Percentiles rank a stretch among this genome's conserved stretches.
These are phyloP conservation scores for Penicillium olsonii DNA, from an alignment of 2,329 filamentous ascomycete genomes.

Conservation along the genomic window DNA sequence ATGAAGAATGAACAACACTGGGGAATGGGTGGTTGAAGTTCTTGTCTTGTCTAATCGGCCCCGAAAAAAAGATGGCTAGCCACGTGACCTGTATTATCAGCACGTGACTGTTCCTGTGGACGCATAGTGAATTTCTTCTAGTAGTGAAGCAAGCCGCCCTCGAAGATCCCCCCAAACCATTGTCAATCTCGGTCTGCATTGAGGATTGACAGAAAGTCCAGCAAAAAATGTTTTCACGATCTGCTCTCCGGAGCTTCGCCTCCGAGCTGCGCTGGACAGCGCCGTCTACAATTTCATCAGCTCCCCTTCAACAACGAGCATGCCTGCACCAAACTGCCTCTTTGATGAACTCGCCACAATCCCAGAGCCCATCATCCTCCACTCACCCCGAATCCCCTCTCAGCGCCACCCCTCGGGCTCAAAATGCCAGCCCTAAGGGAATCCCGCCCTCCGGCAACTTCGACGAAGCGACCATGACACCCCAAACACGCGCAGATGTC, in stretches of 20 bases:
- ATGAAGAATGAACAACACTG: conserved; percentile 19
- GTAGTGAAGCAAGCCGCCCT: conserved; percentile 15
- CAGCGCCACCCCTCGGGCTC: conserved; percentile 28
- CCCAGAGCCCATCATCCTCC: conserved; percentile 33
- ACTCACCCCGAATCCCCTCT: conserved; percentile 32
- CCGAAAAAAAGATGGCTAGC: conserved; percentile 27
- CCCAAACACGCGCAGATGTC: conserved; percentile 27
- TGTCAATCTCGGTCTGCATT: conserved; percentile 14
- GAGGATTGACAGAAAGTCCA: conserved; percentile 11
- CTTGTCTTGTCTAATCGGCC: conserved; percentile 27
- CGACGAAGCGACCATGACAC: conserved; percentile 18
- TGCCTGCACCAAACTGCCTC: conserved; percentile 44
- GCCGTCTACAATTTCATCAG: conserved; percentile 22
- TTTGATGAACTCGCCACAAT: conserved; percentile 22
- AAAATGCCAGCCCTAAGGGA: conserved; percentile 23
- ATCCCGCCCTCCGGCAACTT: conserved; percentile 8
- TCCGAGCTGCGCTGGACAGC: conserved; percentile 29
- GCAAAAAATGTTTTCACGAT: conserved; percentile 41
- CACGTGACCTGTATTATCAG: conserved; percentile 28
- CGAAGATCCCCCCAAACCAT: conserved; percentile 12
- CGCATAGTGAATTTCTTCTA: conserved; percentile 37
- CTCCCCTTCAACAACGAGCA: conserved; percentile 39
- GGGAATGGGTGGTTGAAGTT: conserved; percentile 18
- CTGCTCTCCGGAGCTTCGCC: conserved; percentile 33
- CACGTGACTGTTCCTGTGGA: conserved; percentile 28